phyloP scores from a whole-genome alignment of 805 yeast species.

The Nakazawaea wickerhamii region DNA sequence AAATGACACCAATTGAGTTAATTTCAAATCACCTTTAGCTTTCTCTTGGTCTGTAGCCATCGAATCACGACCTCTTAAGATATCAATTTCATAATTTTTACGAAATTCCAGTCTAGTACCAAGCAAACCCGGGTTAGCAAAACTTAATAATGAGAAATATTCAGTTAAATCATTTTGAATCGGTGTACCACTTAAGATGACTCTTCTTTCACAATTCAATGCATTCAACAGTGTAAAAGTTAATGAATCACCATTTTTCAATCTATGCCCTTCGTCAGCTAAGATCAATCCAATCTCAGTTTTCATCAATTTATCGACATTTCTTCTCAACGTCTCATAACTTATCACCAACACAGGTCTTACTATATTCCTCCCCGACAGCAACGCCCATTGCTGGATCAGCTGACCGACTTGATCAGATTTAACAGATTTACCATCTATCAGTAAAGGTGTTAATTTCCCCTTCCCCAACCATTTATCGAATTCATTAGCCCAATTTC shows the following conservation, averaged over 20 bases:
- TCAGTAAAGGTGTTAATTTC: constrained; percentile 80
- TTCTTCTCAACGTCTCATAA: constrained; percentile 87
- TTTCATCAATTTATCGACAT: constrained; percentile 66
- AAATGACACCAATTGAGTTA: constrained; percentile 62
- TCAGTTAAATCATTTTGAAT: constrained; percentile 94
- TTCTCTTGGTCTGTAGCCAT: constrained; percentile 79
- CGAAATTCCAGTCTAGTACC: constrained; percentile 84
- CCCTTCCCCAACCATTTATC: constrained; percentile 94
- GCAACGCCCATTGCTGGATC: constrained; percentile 78
- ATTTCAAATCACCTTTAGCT: constrained; percentile 58
- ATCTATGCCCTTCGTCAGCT: constrained; percentile 82
- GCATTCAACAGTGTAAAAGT: constrained; percentile 84
- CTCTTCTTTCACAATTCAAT: constrained; percentile 82
- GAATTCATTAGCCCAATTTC: constrained; percentile 96
- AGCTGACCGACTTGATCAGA: constrained; percentile 62
- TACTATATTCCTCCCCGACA: constrained; percentile 81
- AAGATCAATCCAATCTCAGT: constrained; percentile 82
- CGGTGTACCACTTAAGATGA: constrained; percentile 93
- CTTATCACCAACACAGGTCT: constrained; percentile 92
- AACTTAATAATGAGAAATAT: constrained; percentile 82
- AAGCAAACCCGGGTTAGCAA: constrained; percentile 90
- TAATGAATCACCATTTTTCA: constrained; percentile 84
- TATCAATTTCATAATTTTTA: constrained; percentile 75
- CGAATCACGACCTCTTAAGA: constrained; percentile 84
- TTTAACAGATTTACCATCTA: constrained; percentile 84